phyloP scores from a whole-genome alignment of 192 early-diverging fungal genomes.

The Backusella mclennaniae region DNA sequence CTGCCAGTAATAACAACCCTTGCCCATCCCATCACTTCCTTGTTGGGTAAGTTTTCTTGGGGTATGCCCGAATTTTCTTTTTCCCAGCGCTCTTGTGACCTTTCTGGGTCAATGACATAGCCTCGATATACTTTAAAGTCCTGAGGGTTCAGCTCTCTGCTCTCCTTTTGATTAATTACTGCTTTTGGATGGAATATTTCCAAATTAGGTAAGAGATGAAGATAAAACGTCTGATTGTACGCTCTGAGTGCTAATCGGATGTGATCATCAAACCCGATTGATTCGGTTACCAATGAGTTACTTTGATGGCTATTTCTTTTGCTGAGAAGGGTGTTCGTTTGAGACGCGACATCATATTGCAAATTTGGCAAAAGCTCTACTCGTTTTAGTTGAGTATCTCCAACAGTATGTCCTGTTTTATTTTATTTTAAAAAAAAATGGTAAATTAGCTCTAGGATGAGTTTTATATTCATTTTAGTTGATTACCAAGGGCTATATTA shows the following conservation, averaged over 20 bases:
- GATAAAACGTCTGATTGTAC: conserved; percentile 63
- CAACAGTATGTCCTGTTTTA: not conserved
- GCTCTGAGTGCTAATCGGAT: conserved; percentile 56
- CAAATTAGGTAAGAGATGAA: conserved; percentile 66
- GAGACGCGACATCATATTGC: conserved; percentile 14
- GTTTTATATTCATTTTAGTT: not conserved
- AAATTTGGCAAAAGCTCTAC: conserved; percentile 7
- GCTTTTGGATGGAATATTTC: conserved; percentile 71
- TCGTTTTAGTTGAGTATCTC: not conserved
- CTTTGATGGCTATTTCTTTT: conserved; percentile 4
- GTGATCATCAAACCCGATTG: conserved; percentile 42
- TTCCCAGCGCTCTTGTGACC: conserved; percentile 15
- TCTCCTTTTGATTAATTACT: conserved; percentile 30
- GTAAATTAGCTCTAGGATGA: not conserved
- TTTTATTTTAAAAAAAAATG: not conserved
- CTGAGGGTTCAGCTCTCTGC: conserved; percentile 24
- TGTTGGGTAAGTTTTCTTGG: conserved; percentile 31
- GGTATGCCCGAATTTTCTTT: conserved; percentile 7
- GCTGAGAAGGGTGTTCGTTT: not conserved
- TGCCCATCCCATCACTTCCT: conserved; percentile 55
- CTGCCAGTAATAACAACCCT: conserved; percentile 44
- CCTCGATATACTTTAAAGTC: conserved; percentile 55
- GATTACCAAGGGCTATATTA: not conserved
- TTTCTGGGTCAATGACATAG: conserved; percentile 37
- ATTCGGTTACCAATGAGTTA: not conserved